Base-by-base conservation (phyloP, 1,284 basidiomycete genomes). In the Apiotrichum montevideense region DNA sequence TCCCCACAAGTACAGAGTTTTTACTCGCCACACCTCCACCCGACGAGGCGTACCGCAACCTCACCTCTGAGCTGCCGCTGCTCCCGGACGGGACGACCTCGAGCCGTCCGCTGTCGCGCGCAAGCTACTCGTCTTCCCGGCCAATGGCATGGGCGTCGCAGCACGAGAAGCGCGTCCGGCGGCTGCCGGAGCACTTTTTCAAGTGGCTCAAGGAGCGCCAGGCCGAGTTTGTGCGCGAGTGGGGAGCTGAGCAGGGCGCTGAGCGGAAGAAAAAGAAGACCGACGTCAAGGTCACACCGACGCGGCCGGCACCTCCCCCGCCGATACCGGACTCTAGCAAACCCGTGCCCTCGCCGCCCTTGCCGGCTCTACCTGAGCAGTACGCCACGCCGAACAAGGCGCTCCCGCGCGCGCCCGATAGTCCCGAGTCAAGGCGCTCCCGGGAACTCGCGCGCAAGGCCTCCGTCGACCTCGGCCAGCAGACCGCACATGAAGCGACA, bases 1-100 rank as follows among this genome's bases (percentile, higher is more conserved):
- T 96, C 47, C 93, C 93, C 3, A 84, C 84, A 3, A 84, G 90
- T 65, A 85, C 87, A 35, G 82, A 83, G 33, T 81, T 87, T 69
- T 80, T 97, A 11, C 83, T 87, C 15, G 91, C 90, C n/a, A 68
- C 70, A 3, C 71, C 74, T 0, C 68, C 69, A 0, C 56, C 54
- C 3, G 71, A 71, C 33, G 69, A 70, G 7, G 71, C 73, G 4
- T 76, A 65, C 56, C 47, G 53, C 15, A 71, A 67, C 47, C 52
- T 72, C 6, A 37, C 56, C 34, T 65, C 58, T n/a, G 58, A 58
- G 21, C 59, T 55, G 45, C 64, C 69, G 2, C 67, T 65, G 48
- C 47, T 68, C 14, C 53, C 64, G 3, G 67, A 70, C 46, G 66
- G 63, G 5, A 46, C 53, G 1, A 53, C 55, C n/a, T 35, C 48